Percentiles rank a stretch among this genome's conserved stretches.
Evolutionary conservation across 129 eudicot genomes (phyloP).

Genomic region (Lactuca sativa): DNA sequence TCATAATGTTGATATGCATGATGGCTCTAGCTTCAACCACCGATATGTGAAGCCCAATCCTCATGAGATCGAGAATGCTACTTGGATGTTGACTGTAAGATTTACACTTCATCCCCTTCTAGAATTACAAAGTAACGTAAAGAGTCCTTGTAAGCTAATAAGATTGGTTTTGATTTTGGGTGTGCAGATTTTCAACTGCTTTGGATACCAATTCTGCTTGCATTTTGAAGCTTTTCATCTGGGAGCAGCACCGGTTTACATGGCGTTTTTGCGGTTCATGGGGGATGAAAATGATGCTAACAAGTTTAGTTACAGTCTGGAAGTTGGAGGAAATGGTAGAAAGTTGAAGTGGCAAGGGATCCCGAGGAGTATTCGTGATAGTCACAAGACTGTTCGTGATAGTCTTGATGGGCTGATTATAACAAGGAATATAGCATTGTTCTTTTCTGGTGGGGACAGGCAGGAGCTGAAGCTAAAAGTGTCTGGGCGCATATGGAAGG

Average conservation of each 20-base stretch:
- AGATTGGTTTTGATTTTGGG: neutral
- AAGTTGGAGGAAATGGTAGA: conserved; percentile 49
- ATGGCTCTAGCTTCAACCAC: conserved; percentile 58
- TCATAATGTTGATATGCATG: conserved; percentile 63
- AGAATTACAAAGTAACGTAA: neutral
- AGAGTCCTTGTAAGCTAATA: neutral
- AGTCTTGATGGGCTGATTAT: conserved; percentile 56
- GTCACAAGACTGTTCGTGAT: conserved; percentile 57
- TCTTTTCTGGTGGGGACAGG: conserved; percentile 63
- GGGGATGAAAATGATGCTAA: conserved; percentile 59
- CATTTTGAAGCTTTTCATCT: conserved; percentile 67
- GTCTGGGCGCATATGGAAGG: conserved; percentile 67
- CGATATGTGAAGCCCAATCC: conserved; percentile 62
- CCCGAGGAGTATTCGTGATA: conserved; percentile 65
- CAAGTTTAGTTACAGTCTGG: conserved; percentile 55
- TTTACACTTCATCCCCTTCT: neutral
- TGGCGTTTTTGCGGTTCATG: conserved; percentile 64
- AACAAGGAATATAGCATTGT: conserved; percentile 51
- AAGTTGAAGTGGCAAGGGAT: conserved; percentile 65
- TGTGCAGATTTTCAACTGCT: conserved; percentile 57
- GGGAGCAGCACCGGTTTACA: conserved; percentile 60
- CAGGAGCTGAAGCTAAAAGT: conserved; percentile 64
- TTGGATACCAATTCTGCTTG: conserved; percentile 66
- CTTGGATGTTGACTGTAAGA: conserved; percentile 67
- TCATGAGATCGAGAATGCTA: conserved; percentile 61